phyloP scores from a whole-genome alignment of 345 rosid species.

The Aegle marmelos region DNA sequence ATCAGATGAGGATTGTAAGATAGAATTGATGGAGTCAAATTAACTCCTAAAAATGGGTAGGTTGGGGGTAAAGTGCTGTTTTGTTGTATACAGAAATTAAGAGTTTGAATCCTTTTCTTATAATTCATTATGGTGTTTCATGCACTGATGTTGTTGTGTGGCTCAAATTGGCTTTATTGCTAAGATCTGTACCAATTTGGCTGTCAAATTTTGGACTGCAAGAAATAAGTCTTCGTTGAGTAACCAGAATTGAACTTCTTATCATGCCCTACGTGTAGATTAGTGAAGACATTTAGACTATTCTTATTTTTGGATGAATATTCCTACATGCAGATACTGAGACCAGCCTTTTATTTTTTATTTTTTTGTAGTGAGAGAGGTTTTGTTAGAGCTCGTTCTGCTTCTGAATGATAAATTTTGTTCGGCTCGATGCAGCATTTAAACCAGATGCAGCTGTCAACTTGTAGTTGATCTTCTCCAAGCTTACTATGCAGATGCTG shows the following conservation, averaged over 20 bases:
- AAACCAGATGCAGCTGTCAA: background rate
- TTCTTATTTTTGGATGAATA: background rate
- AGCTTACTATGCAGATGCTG: background rate
- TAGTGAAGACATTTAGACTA: background rate
- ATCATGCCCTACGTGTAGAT: background rate
- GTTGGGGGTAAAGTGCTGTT: background rate
- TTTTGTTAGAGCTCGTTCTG: background rate
- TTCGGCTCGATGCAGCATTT: background rate
- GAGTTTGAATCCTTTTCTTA: background rate
- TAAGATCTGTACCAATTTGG: background rate
- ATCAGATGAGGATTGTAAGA: background rate
- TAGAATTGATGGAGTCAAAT: background rate
- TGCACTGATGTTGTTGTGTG: background rate
- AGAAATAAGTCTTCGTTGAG: background rate
- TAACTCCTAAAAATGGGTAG: background rate
- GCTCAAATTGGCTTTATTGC: background rate
- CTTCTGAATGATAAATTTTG: background rate
- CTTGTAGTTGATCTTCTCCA: background rate
- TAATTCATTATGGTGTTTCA: background rate
- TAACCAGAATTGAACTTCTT: background rate
- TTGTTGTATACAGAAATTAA: background rate
- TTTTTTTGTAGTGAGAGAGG: too few species aligned
- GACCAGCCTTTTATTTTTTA: too few species aligned
- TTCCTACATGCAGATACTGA: background rate
- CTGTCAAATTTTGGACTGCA: background rate